A percentile compares a stretch with the other conserved stretches of the same genome.
These are phyloP conservation scores for Perkinsus marinus DNA, from an alignment of 169 alveolate species.

Conservation along the genomic window DNA sequence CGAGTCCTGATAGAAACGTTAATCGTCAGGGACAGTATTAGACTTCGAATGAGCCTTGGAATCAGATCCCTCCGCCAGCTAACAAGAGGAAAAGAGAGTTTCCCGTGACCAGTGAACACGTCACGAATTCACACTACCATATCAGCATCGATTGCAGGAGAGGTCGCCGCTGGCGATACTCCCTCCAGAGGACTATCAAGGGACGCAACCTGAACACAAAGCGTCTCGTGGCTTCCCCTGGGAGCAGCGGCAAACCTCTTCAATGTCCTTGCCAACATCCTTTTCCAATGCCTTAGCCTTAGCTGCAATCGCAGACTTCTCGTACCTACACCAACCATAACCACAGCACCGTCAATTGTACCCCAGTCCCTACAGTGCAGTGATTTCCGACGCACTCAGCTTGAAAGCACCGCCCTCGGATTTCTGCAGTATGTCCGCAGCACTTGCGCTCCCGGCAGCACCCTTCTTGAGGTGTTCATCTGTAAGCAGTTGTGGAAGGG, in stretches of 20 bases:
- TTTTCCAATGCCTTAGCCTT: not conserved
- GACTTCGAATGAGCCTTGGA: not conserved
- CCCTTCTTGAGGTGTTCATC: not conserved
- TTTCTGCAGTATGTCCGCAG: not conserved
- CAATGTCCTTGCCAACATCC: not conserved
- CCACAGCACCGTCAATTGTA: not conserved
- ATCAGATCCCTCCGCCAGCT: not conserved
- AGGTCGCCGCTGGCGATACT: not conserved
- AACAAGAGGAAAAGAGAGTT: not conserved
- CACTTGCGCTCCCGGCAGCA: not conserved
- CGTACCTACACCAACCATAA: not conserved
- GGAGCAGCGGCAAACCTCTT: not conserved
- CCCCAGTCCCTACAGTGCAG: not conserved
- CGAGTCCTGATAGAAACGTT: not conserved
- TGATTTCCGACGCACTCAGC: not conserved
- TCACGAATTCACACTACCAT: not conserved
- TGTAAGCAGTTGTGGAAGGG: not conserved
- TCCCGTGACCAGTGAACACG: too few species aligned
- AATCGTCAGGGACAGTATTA: not conserved
- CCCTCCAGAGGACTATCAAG: not conserved
- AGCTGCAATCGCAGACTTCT: not conserved
- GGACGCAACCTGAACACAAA: not conserved
- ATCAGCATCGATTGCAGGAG: not conserved
- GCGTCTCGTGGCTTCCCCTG: not conserved
- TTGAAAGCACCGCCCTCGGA: not conserved